These are phyloP conservation scores for Microdochium bolleyi DNA, from an alignment of 2,329 filamentous ascomycete genomes.

Conservation along the genomic window DNA sequence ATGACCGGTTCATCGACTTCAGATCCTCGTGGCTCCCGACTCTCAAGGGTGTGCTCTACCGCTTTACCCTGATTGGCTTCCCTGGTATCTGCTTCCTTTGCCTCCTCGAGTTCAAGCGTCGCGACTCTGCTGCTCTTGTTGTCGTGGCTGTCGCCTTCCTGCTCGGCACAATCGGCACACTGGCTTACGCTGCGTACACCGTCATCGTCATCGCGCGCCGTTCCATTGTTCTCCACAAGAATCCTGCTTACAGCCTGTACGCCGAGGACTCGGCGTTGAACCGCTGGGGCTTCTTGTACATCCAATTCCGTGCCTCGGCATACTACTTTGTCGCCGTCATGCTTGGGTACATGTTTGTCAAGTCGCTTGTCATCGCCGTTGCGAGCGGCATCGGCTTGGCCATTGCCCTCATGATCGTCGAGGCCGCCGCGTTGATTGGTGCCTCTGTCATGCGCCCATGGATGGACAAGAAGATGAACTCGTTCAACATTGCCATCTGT, in stretches of 20 bases:
- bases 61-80: constrained; percentile 82
- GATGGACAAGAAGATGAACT: constrained; percentile 99
- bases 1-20: constrained; percentile 86
- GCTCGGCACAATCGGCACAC: constrained; percentile 66
- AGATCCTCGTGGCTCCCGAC: constrained; percentile 90
- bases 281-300: constrained; percentile 97
- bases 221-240: constrained; percentile 87
- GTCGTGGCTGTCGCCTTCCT: constrained; percentile 86
- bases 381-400: constrained; percentile 66
- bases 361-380: constrained; percentile 82
- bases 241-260: constrained; percentile 94
- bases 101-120: constrained; percentile 85
- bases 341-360: constrained; percentile 73
- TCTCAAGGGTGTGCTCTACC: constrained; percentile 88
- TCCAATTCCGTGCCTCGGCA: constrained; percentile 89
- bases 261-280: constrained; percentile 90
- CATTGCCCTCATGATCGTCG: constrained; percentile 74
- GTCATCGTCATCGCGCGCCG: constrained; percentile 83
- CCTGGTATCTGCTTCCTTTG: constrained; percentile 86
- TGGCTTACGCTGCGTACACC: constrained; percentile 83
- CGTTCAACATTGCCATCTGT: constrained; percentile 89
- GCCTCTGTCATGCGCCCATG: constrained; percentile 79
- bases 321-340: constrained; percentile 90
- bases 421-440: constrained; percentile 68
- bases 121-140: constrained; percentile 78